Evolutionary conservation across 768 basidiomycete genomes (phyloP), one percentile per base, ranked within the genome.

Genomic region (Rubroboletus satanas): DNA sequence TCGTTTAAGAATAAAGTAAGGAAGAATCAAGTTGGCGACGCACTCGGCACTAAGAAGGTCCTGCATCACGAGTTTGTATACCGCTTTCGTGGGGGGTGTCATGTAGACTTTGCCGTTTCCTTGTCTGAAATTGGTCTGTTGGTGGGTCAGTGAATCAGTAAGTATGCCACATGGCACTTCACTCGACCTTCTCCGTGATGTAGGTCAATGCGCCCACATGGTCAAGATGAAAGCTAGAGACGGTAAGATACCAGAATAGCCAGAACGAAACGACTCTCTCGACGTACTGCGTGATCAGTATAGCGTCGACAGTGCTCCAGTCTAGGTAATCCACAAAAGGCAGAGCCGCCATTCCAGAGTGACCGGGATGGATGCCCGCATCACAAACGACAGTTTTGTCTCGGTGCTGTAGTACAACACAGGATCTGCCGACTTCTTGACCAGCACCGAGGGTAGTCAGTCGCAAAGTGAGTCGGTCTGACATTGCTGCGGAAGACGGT

Each of bases 51-150:
- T 84, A 51, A 98, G 87, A 66, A 89, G 95, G 66, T 98, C 96
- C 70, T 95, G 93, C 95, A 98, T 98, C 79, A 98, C 93, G 69
- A 95, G 90, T 59, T 93, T 93, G 76, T 98, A 94, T 47, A 98
- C 82, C 3, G 93, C 95, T 72, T 98, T 99, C 11, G 96, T 99
- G 2, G 96, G 93, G 71, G 94, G 92, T 3, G 96, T 98, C 96
- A 98, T 99, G 75, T 98, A 99, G 9, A 98, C 93, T 64, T 95
- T 96, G 18, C 96, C 96, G 54, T 87, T 88, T 18, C 96, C 96
- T 67, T 97, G 92, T 66, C 84, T 77, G 71, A 99, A 98, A 72
- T 97, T 98, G n/a, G 96, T 98, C 96, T 98, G 60, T 29, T 8
- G 37, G 35, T 8, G 21, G 39, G 41, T 41, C 10, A 56, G 51